These are phyloP conservation scores for Verticillium albo-atrum DNA, from an alignment of 2,329 filamentous ascomycete genomes.

Conservation along the genomic window DNA sequence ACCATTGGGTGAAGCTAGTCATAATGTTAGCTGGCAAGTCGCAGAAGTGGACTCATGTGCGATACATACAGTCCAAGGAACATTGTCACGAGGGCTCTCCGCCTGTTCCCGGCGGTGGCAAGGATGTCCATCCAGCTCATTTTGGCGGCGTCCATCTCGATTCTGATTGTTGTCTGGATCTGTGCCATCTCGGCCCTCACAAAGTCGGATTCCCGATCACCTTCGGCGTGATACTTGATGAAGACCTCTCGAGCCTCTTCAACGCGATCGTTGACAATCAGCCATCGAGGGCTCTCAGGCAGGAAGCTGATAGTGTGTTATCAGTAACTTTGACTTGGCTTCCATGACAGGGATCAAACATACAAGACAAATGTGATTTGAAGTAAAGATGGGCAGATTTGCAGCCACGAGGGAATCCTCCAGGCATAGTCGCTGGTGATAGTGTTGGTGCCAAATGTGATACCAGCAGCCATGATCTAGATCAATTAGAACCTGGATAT, in stretches of 20 bases:
- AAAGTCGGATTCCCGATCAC: slow-evolving; percentile 42
- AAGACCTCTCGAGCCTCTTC: slow-evolving; percentile 27
- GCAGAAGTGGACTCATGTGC: too few relatives aligned
- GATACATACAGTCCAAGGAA: slow-evolving; percentile 37
- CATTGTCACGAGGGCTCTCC: slow-evolving; percentile 41
- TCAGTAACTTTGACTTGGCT: too few relatives aligned
- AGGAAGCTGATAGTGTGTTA: too few relatives aligned
- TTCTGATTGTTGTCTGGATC: slow-evolving; percentile 51
- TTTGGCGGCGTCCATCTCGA: slow-evolving; percentile 49
- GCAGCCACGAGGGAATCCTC: slow-evolving; percentile 42
- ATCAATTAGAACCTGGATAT: not conserved
- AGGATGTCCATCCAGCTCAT: slow-evolving; percentile 50
- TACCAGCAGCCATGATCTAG: slow-evolving; percentile 42
- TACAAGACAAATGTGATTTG: slow-evolving; percentile 35
- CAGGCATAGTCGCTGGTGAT: slow-evolving; percentile 34
- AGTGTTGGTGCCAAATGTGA: slow-evolving; percentile 43
- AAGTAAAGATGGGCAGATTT: slow-evolving; percentile 36
- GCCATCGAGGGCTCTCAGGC: slow-evolving; percentile 28
- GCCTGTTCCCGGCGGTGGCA: slow-evolving; percentile 43
- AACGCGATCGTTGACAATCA: slow-evolving; percentile 22
- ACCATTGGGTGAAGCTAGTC: slow-evolving; percentile 45
- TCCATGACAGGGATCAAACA: slow-evolving; percentile 24
- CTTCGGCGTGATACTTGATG: slow-evolving; percentile 46
- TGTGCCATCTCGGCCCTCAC: slow-evolving; percentile 57
- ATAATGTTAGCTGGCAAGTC: not conserved